A percentile compares a stretch with the other conserved stretches of the same genome.
These are phyloP conservation scores for Podaxis pistillaris DNA, from an alignment of 768 basidiomycete genomes.

Conservation along the genomic window DNA sequence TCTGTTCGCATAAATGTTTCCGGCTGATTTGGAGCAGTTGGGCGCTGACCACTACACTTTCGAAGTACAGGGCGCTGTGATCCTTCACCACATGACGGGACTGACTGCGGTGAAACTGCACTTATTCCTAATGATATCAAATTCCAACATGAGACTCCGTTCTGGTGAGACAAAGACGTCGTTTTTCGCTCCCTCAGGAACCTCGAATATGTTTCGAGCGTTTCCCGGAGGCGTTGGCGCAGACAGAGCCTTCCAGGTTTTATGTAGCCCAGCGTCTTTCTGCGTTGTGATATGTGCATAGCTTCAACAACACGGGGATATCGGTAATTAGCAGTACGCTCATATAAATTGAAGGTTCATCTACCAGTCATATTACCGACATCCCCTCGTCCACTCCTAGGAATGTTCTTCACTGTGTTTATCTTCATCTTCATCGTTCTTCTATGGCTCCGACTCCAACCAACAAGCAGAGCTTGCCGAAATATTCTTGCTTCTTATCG, in stretches of 20 bases:
- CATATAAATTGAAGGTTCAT: not conserved
- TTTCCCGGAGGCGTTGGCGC: not conserved
- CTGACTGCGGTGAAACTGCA: conserved; percentile 10
- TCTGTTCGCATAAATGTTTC: not conserved
- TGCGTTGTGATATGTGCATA: not conserved
- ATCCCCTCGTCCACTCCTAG: not conserved
- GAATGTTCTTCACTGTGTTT: not conserved
- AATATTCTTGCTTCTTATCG: not conserved
- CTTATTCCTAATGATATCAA: not conserved
- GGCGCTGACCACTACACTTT: not conserved
- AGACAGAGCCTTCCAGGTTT: not conserved
- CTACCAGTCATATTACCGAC: not conserved
- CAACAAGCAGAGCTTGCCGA: not conserved
- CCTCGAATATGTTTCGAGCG: not conserved
- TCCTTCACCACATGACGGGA: not conserved
- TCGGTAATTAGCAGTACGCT: not conserved
- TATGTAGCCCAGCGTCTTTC: not conserved
- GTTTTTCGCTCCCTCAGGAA: not conserved
- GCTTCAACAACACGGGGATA: no score
- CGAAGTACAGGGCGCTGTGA: not conserved
- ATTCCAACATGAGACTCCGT: not conserved
- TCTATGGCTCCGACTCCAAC: not conserved
- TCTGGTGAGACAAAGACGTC: not conserved
- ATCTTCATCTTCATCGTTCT: not conserved
- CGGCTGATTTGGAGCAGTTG: not conserved